Evolutionary conservation across 2,329 filamentous ascomycete genomes (phyloP).

Genomic region (Diaporthe citrichinensis): DNA sequence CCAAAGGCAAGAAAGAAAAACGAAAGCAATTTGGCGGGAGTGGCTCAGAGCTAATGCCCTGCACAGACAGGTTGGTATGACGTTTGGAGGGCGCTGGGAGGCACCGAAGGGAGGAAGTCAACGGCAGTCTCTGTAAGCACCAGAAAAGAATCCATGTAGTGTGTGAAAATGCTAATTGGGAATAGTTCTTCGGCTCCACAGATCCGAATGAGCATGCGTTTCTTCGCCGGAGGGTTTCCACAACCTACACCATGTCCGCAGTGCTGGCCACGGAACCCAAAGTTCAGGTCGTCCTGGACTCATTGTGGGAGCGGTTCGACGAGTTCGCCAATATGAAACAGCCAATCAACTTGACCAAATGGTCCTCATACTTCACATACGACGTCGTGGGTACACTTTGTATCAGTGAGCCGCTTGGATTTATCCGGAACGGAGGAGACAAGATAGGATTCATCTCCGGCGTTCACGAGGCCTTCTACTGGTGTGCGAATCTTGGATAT

Average conservation of each 20-base stretch:
- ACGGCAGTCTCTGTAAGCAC: neutral
- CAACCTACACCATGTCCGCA: neutral
- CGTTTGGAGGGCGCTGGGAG: neutral
- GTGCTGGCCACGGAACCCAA: neutral
- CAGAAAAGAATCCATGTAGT: accelerated
- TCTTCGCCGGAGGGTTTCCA: conserved; percentile 2
- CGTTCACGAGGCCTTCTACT: neutral
- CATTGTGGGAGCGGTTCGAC: conserved; percentile 3
- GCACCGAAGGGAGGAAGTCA: conserved; percentile 2
- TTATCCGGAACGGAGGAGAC: neutral
- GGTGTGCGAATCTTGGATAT: neutral
- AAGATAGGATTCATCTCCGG: neutral
- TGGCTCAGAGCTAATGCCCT: neutral
- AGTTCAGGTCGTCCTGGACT: neutral
- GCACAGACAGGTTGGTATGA: neutral
- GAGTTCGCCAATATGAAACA: neutral
- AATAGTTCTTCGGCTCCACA: conserved; percentile 1
- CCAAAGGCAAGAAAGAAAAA: neutral
- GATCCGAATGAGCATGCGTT: conserved; percentile 11
- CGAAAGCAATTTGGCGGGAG: too few species aligned
- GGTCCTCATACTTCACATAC: conserved; percentile 13
- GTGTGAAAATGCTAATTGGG: neutral
- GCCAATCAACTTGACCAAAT: neutral
- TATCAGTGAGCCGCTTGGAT: conserved; percentile 9
- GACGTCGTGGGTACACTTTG: neutral